phyloP scores from a whole-genome alignment of 768 basidiomycete genomes.

The Suillus fuscotomentosus region DNA sequence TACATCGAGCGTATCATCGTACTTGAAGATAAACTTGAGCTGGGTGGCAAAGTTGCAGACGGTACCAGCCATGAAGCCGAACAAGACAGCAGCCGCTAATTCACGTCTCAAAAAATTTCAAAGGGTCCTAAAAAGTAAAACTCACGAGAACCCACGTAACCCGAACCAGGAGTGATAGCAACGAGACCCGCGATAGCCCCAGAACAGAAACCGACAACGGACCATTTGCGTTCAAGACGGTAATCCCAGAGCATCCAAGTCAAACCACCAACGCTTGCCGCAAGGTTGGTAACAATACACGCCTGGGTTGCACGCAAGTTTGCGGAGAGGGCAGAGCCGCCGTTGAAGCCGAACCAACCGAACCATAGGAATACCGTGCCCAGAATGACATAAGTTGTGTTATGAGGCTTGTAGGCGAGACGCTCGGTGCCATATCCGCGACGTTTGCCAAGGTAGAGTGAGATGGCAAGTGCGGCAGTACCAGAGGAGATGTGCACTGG shows the following conservation, averaged over 20 bases:
- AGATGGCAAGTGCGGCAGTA: constrained; percentile 87
- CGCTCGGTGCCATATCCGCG: constrained; percentile 89
- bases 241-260: constrained; percentile 97
- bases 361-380: constrained; percentile 95
- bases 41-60: constrained; percentile 95
- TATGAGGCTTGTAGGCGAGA: constrained; percentile 92
- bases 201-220: constrained; percentile 91
- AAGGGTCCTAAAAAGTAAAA: constrained; percentile 8
- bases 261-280: constrained; percentile 83
- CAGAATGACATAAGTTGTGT: constrained; percentile 89
- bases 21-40: constrained; percentile 77
- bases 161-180: constrained; percentile 84
- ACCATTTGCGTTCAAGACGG: constrained; percentile 92
- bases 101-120: neutral
- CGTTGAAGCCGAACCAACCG: constrained; percentile 96
- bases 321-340: constrained; percentile 86
- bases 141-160: constrained; percentile 76
- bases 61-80: constrained; percentile 82
- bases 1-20: constrained; percentile 82
- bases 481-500: constrained; percentile 97
- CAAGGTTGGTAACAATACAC: constrained; percentile 91
- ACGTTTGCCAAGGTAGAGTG: constrained; percentile 87
- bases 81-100: constrained; percentile 75
- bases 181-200: constrained; percentile 91
- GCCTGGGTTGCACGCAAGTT: constrained; percentile 87